These are phyloP conservation scores for Aspergillus aculeatus DNA, from an alignment of 2,329 filamentous ascomycete species.

Conservation along the genomic window DNA sequence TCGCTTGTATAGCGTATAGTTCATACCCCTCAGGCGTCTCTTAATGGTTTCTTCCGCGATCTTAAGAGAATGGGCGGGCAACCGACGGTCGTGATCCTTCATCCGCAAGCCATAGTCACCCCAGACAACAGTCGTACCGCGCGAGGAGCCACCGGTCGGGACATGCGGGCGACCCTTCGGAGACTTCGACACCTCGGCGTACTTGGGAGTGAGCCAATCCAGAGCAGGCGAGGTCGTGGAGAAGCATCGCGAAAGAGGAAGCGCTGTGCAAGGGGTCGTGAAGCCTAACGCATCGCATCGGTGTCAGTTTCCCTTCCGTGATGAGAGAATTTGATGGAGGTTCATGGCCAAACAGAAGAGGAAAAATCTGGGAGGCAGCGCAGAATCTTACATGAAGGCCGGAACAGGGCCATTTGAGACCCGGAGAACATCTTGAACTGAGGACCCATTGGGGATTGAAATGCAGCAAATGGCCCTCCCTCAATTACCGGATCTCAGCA, in stretches of 20 bases:
- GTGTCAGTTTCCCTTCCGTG: conserved; percentile 20
- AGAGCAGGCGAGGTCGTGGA: conserved; percentile 63
- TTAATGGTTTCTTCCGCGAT: conserved; percentile 94
- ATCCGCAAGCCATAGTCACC: conserved; percentile 94
- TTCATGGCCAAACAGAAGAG: background rate
- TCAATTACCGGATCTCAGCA: conserved; percentile 4
- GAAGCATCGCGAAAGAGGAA: conserved; percentile 61
- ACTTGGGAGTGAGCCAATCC: conserved; percentile 80
- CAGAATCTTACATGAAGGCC: conserved; percentile 34
- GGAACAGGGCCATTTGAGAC: conserved; percentile 34
- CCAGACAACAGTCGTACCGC: conserved; percentile 94
- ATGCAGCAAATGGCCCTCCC: conserved; percentile 2
- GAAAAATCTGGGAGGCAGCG: background rate
- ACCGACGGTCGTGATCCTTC: conserved; percentile 86
- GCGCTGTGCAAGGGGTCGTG: conserved; percentile 26
- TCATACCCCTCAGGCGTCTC: conserved; percentile 80
- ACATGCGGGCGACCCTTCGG: conserved; percentile 84
- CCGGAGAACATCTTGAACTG: conserved; percentile 38
- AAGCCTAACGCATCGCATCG: conserved; percentile 23
- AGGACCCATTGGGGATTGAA: conserved; percentile 32
- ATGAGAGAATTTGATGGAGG: background rate
- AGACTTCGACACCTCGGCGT: conserved; percentile 81
- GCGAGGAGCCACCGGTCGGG: conserved; percentile 82
- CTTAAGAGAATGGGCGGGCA: conserved; percentile 82
- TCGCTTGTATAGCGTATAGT: conserved; percentile 88